Evolutionary conservation across 108 stramenopile genomes (phyloP).

Genomic region (Cyclostephanos tholiformis): DNA sequence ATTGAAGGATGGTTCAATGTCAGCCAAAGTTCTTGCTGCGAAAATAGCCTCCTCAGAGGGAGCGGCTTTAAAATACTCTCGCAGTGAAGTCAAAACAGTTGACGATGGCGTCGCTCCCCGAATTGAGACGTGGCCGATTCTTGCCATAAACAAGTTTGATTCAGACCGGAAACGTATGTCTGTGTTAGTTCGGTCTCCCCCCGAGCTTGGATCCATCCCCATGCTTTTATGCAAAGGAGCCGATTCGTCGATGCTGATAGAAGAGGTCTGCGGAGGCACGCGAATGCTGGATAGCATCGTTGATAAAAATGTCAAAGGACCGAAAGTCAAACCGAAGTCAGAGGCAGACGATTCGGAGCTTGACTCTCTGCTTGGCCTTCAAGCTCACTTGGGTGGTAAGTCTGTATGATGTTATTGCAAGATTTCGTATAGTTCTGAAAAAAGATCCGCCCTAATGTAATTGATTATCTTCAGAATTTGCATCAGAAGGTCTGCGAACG

Average conservation of each 20-base stretch:
- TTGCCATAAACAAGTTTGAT: slow-evolving; percentile 95
- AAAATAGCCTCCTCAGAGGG: slow-evolving; percentile 39
- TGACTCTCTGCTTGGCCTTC: slow-evolving; percentile 64
- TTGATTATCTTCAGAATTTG: slow-evolving; percentile 65
- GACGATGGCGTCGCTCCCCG: slow-evolving; percentile 24
- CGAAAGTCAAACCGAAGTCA: slow-evolving; percentile 12
- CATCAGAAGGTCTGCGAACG: slow-evolving; percentile 93
- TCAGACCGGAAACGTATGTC: slow-evolving; percentile 96
- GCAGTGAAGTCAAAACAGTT: slow-evolving; percentile 10
- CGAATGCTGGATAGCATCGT: slow-evolving; percentile 22
- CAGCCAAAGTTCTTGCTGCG: slow-evolving; percentile 57
- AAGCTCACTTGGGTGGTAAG: slow-evolving; percentile 80
- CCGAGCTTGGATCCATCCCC: slow-evolving; percentile 70
- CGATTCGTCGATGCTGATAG: slow-evolving; percentile 89
- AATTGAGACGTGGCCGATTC: slow-evolving; percentile 77
- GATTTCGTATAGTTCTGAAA: not conserved
- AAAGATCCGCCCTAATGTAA: not conserved
- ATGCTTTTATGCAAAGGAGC: slow-evolving; percentile 92
- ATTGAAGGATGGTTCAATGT: slow-evolving; percentile 56
- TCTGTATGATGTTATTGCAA: not conserved
- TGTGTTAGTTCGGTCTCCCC: slow-evolving; percentile 84
- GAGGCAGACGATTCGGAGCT: slow-evolving; percentile 57
- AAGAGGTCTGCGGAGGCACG: slow-evolving; percentile 55
- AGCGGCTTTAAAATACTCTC: slow-evolving; percentile 26
- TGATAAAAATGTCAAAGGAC: slow-evolving; percentile 9